phyloP scores from a whole-genome alignment of 2,329 filamentous ascomycete genomes.

The Xylaria sp. region DNA sequence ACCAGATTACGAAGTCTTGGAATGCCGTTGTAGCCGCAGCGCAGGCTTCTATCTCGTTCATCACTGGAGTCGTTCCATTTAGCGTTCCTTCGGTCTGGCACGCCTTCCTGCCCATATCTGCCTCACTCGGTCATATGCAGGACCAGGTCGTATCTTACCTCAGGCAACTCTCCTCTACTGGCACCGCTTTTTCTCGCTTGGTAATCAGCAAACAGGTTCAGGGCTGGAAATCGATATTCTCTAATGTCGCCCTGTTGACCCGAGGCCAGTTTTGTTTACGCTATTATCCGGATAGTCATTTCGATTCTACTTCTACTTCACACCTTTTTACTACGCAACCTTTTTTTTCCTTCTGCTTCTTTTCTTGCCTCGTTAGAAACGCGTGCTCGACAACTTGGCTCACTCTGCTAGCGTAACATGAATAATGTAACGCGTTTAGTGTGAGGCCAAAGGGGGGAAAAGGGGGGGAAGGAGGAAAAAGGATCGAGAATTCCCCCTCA shows the following conservation, averaged over 20 bases:
- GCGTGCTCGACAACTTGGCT: no score
- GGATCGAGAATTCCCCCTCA: no score
- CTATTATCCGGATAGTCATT: no score
- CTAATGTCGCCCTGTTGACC: not conserved
- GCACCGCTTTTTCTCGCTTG: not conserved
- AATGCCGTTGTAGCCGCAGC: not conserved
- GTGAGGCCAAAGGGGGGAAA: no score
- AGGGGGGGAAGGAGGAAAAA: no score
- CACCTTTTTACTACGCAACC: no score
- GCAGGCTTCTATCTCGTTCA: not conserved
- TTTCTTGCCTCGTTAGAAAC: no score
- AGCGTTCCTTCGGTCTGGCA: not conserved
- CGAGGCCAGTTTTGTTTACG: no score
- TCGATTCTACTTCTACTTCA: no score
- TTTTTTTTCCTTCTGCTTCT: no score
- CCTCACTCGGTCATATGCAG: not conserved
- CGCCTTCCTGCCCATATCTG: not conserved
- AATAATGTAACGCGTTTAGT: no score
- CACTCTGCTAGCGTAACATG: no score
- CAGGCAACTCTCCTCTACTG: not conserved
- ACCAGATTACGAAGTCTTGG: not conserved
- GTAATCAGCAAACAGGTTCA: not conserved
- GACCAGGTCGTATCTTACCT: not conserved
- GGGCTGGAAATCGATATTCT: not conserved
- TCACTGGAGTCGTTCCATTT: not conserved